Evolutionary conservation across 257 asterid species (phyloP).

Genomic region (Gardenia jasminoides): DNA sequence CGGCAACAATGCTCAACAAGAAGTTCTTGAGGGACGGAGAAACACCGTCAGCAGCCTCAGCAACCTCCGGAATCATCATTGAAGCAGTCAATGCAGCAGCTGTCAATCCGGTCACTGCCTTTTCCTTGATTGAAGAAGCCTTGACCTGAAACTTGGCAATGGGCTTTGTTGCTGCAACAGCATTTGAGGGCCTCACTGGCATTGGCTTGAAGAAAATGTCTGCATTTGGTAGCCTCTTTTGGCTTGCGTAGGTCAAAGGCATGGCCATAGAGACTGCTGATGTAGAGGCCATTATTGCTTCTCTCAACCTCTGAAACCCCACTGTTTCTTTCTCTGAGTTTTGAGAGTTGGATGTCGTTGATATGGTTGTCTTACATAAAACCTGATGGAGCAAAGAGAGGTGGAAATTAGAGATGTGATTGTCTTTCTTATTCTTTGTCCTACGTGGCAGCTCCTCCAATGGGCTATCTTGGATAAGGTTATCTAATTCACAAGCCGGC

Average conservation of each 20-base stretch:
- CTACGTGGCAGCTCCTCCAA: slow-evolving; percentile 54
- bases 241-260: slow-evolving; percentile 54
- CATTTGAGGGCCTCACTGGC: slow-evolving; percentile 43
- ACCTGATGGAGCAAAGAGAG: slow-evolving; percentile 29
- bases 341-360: slow-evolving; percentile 19
- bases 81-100: slow-evolving; percentile 81
- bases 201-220: slow-evolving; percentile 54
- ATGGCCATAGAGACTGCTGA: slow-evolving; percentile 63
- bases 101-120: slow-evolving; percentile 68
- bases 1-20: slow-evolving; percentile 79
- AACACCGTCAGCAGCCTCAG: slow-evolving; percentile 67
- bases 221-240: slow-evolving; percentile 38
- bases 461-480: slow-evolving; percentile 56
- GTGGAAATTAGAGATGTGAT: slow-evolving; percentile 45
- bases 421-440: slow-evolving; percentile 22
- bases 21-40: slow-evolving; percentile 85
- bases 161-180: slow-evolving; percentile 32
- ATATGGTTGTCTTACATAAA: slow-evolving; percentile 12
- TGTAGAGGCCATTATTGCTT: slow-evolving; percentile 62
- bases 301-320: slow-evolving; percentile 15
- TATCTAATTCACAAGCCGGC: slow-evolving; percentile 19
- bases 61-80: slow-evolving; percentile 63
- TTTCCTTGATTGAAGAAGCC: slow-evolving; percentile 70
- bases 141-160: slow-evolving; percentile 47
- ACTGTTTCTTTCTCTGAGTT: slow-evolving; percentile 12